phyloP scores from a whole-genome alignment of 257 asterid genomes.

The Penstemon newberryi region DNA sequence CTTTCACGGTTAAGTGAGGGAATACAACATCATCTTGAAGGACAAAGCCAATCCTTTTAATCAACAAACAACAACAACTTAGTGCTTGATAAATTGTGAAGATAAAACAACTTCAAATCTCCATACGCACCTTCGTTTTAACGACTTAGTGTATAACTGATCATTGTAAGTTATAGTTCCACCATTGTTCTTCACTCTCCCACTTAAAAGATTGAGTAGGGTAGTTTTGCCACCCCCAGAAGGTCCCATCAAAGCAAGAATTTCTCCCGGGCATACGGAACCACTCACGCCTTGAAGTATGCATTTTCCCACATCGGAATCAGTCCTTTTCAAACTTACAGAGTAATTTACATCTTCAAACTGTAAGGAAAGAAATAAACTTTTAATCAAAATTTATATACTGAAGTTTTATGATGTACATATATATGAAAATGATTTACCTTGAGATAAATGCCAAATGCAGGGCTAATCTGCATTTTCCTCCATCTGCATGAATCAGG shows the following conservation, averaged over 20 bases:
- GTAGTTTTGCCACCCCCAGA: constrained; percentile 53
- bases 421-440: constrained; percentile 17
- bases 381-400: not conserved
- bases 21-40: constrained; percentile 46
- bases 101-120: not conserved
- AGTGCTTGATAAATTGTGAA: not conserved
- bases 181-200: constrained; percentile 33
- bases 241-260: constrained; percentile 54
- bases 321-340: constrained; percentile 25
- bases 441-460: constrained; percentile 43
- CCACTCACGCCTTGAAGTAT: constrained; percentile 47
- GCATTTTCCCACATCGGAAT: constrained; percentile 28
- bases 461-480: constrained; percentile 36
- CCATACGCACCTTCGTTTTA: constrained; percentile 34
- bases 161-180: constrained; percentile 44
- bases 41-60: constrained; percentile 43
- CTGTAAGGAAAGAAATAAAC: constrained; percentile 23
- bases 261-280: constrained; percentile 42
- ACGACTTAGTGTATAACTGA: constrained; percentile 37
- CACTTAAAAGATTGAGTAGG: constrained; percentile 41
- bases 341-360: constrained; percentile 45
- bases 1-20: constrained; percentile 47
- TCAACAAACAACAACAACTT: not conserved
- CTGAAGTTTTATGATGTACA: too few species aligned
- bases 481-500: constrained; percentile 29